Evolutionary conservation across 2,329 filamentous ascomycete genomes (phyloP), one percentile per base, ranked within the genome.

Genomic region (Aspergillus eucalypticola): DNA sequence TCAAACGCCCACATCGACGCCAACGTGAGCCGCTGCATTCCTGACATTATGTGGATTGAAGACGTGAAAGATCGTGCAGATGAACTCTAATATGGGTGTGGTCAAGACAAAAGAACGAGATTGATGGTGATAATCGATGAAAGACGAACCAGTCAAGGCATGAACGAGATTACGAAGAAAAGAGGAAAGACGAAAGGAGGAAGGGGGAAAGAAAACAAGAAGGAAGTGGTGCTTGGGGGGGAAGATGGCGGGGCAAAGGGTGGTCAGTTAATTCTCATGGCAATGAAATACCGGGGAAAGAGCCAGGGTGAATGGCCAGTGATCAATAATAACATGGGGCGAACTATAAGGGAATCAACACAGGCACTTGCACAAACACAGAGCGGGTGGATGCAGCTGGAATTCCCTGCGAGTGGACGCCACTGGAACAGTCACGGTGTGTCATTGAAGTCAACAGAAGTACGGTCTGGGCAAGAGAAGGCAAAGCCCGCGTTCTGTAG

Each of bases 1-100:
- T 75, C 72, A 32, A 76, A 74, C 1, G 61, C 68, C 70, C 72
- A 75, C 44, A 69, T 72, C 0, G 73, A 75, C 1, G 70, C 73
- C 25, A 75, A 46, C 0, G 67, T 72, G 48, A 74, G 35, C 3
- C 65, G 65, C 41, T 68, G 63, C 11, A 56, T 64, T 2, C 54
- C 38, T 3, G 63, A 61, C 66, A 71, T 70, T 13, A 3, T 44
- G 4, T 13, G 2, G 5, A 21, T 13, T 5, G 41, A 23, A 19
- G 32, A 11, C 15, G 32, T 35, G 32, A 35, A 35, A 35, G 32
- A 35, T 35, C 11, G 11, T 35, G 32, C 11, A 57, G 8, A 11
- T 35, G 41, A 38, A 7, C 25, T 10, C 27, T 7, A 19, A 23
- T 1, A 8, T 44, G 10, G 41, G 19, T 7, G 13, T 5, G 11